Percentiles rank a stretch among this genome's conserved stretches.
Evolutionary conservation across 257 asterid genomes (phyloP).

Genomic region (Nicotiana obtusifolia): DNA sequence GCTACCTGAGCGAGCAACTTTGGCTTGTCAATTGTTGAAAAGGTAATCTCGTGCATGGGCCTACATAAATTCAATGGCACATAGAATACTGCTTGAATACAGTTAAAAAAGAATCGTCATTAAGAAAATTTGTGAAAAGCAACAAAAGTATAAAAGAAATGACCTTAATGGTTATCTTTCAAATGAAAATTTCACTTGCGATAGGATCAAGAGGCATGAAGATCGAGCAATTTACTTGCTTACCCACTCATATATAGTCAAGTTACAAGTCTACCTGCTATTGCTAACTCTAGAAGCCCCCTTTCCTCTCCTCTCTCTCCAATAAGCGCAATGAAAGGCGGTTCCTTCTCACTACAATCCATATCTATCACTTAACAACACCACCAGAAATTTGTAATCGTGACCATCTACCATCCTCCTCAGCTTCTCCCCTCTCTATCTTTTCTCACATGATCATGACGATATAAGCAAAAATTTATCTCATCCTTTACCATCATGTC

Average conservation of each 20-base stretch:
- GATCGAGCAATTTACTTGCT: neutral
- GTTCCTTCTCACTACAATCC: neutral
- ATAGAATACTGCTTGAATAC: neutral
- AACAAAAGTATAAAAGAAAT: neutral
- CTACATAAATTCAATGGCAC: slow-evolving; percentile 19
- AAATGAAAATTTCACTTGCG: neutral
- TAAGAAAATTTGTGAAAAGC: neutral
- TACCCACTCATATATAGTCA: neutral
- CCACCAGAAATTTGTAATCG: neutral
- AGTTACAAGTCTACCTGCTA: neutral
- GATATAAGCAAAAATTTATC: neutral
- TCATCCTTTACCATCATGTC: neutral
- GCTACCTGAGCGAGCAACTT: slow-evolving; percentile 41
- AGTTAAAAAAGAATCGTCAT: neutral
- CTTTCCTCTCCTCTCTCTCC: neutral
- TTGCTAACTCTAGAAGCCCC: neutral
- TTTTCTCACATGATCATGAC: neutral
- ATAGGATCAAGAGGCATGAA: neutral
- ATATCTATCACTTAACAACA: neutral
- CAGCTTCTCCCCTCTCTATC: neutral
- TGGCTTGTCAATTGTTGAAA: slow-evolving; percentile 42
- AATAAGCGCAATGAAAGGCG: neutral
- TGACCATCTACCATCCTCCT: neutral
- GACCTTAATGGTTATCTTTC: neutral
- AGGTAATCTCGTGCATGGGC: slow-evolving; percentile 44